A percentile compares a stretch with the other conserved stretches of the same genome.
Evolutionary conservation across 495 filamentous ascomycete species (phyloP).

Genomic region (Xylaria grammica): DNA sequence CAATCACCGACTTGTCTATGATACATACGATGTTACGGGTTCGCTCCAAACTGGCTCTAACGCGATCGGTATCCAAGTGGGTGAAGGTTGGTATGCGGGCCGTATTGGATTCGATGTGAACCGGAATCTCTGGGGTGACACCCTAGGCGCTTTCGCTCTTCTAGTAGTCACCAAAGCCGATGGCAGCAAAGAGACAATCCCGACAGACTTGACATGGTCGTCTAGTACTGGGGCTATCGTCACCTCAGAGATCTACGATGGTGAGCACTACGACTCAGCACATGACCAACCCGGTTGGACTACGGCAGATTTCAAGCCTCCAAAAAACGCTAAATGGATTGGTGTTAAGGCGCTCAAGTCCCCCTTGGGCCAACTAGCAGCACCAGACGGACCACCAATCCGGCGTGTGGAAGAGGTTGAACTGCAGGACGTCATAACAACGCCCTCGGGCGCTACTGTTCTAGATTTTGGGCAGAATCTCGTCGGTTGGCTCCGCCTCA

Average conservation of each 20-base stretch:
- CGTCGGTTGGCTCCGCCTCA: constrained; percentile 53
- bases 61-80: constrained; percentile 54
- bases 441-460: constrained; percentile 50
- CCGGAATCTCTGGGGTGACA: constrained; percentile 53
- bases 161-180: constrained; percentile 38
- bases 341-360: constrained; percentile 33
- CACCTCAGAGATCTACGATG: constrained; percentile 58
- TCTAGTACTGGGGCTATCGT: constrained; percentile 46
- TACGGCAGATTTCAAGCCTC: constrained; percentile 24
- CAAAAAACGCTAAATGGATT: constrained; percentile 32
- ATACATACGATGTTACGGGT: constrained; percentile 56
- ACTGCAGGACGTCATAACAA: constrained; percentile 46
- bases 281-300: constrained; percentile 35
- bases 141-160: constrained; percentile 50
- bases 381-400: constrained; percentile 50
- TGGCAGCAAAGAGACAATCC: constrained; percentile 33
- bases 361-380: constrained; percentile 34
- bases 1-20: constrained; percentile 54
- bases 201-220: constrained; percentile 53
- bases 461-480: constrained; percentile 65
- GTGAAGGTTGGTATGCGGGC: constrained; percentile 61
- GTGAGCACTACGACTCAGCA: constrained; percentile 53
- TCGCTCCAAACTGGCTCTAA: constrained; percentile 45
- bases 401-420: constrained; percentile 40
- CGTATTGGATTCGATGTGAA: constrained; percentile 49